Evolutionary conservation across 1,139 yeast species (phyloP).

Genomic region (Zygoascus hellenicus): DNA sequence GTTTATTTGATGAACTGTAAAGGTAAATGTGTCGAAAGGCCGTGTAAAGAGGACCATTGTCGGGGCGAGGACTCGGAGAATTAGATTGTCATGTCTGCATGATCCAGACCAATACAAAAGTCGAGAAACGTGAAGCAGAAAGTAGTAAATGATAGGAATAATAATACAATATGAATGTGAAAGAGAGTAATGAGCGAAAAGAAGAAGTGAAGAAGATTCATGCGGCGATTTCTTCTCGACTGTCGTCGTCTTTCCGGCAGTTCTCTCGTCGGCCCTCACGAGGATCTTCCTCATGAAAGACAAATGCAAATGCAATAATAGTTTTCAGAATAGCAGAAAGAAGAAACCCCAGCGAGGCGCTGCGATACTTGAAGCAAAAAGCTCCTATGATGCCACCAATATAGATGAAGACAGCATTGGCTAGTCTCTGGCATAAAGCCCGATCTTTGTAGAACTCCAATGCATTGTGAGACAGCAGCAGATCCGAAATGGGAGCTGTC

Average conservation of each 20-base stretch:
- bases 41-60: too few species aligned
- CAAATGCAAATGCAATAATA: neutral
- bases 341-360: neutral
- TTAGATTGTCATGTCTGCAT: too few species aligned
- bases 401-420: slow-evolving; percentile 5
- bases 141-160: neutral
- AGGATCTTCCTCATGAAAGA: slow-evolving; percentile 1
- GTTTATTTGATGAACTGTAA: too few species aligned
- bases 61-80: too few species aligned
- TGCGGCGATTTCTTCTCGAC: neutral
- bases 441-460: slow-evolving; percentile 8
- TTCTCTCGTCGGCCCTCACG: slow-evolving; percentile 1
- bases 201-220: neutral
- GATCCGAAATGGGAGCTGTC: slow-evolving; percentile 10
- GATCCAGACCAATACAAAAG: too few species aligned
- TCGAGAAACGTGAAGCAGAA: neutral
- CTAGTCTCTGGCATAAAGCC: slow-evolving; percentile 4
- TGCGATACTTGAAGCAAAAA: slow-evolving; percentile 1
- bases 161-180: neutral
- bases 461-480: slow-evolving; percentile 3
- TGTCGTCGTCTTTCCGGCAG: too few species aligned
- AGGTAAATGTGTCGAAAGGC: too few species aligned
- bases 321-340: slow-evolving; percentile 1
- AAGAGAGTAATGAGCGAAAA: neutral
- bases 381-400: slow-evolving; percentile 10